A percentile compares a stretch with the other conserved stretches of the same genome.
These are phyloP conservation scores for Aspergillus ustus DNA, from an alignment of 2,329 filamentous ascomycete species.

Conservation along the genomic window DNA sequence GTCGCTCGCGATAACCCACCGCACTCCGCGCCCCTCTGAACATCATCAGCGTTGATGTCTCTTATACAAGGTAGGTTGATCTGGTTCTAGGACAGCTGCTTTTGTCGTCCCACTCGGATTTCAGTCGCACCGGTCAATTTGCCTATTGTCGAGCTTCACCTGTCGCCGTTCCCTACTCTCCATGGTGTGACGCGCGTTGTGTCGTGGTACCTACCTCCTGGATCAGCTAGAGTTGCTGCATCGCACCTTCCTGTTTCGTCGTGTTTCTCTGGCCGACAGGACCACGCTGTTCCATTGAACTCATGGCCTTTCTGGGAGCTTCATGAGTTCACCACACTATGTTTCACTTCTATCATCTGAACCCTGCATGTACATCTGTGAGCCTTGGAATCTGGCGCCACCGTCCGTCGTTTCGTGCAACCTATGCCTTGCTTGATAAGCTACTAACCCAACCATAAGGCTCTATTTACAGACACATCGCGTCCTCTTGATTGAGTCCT, in stretches of 20 bases:
- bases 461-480: conserved; percentile 17
- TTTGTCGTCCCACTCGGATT: conserved; percentile 3
- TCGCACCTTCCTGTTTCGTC: conserved; percentile 8
- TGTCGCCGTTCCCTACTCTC: background rate
- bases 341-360: conserved; percentile 4
- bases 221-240: background rate
- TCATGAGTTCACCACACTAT: background rate
- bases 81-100: background rate
- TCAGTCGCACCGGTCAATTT: conserved; percentile 12
- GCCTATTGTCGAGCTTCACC: conserved; percentile 10
- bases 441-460: conserved; percentile 20
- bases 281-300: conserved; percentile 1
- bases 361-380: conserved; percentile 11
- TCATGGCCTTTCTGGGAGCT: background rate
- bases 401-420: conserved; percentile 8
- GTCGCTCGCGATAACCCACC: conserved; percentile 2
- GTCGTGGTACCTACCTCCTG: conserved; percentile 9
- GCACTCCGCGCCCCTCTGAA: background rate
- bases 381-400: conserved; percentile 7
- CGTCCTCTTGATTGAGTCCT: conserved; percentile 6
- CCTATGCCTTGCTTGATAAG: conserved; percentile 3
- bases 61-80: conserved; percentile 25
- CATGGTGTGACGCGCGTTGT: conserved; percentile 5
- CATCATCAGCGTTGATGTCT: conserved; percentile 25
- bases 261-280: background rate